Evolutionary conservation across 2,329 filamentous ascomycete species (phyloP).

Genomic region (Cladosporium sp.): DNA sequence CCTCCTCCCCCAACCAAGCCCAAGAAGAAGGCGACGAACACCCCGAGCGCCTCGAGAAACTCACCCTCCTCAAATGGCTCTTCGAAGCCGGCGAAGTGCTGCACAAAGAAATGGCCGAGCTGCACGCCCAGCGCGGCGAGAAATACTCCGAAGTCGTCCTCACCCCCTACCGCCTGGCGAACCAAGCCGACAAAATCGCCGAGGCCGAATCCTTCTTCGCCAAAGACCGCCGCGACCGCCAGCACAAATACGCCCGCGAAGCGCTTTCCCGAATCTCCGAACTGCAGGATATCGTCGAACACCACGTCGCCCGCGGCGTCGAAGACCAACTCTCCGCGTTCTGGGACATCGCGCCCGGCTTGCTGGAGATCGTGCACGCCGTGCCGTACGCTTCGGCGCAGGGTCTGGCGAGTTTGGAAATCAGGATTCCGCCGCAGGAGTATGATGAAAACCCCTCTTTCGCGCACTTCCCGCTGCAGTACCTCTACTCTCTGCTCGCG

Average conservation of each 20-base stretch:
- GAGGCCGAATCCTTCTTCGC: conserved; percentile 79
- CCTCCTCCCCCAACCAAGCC: conserved; percentile 70
- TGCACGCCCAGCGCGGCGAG: conserved; percentile 75
- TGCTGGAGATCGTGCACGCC: conserved; percentile 73
- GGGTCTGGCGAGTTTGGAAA: conserved; percentile 16
- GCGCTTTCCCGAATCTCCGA: conserved; percentile 68
- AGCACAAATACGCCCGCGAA: conserved; percentile 66
- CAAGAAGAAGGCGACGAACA: conserved; percentile 95
- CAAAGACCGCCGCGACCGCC: conserved; percentile 68
- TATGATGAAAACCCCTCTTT: conserved; percentile 84
- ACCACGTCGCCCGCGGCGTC: conserved; percentile 81
- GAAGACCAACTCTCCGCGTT: conserved; percentile 91
- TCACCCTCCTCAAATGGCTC: conserved; percentile 94
- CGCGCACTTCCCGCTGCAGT: conserved; percentile 76
- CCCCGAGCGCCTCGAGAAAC: conserved; percentile 87
- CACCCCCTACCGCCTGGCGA: conserved; percentile 69
- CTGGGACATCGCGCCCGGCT: conserved; percentile 91
- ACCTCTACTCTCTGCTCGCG: conserved; percentile 77
- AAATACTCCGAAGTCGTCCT: conserved; percentile 82
- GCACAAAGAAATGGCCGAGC: conserved; percentile 78
- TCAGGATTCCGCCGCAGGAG: conserved; percentile 69
- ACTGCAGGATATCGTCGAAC: conserved; percentile 74
- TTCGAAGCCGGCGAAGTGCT: conserved; percentile 90
- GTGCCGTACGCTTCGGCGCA: conserved; percentile 56
- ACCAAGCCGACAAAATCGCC: conserved; percentile 73